These are phyloP conservation scores for Nitzschia sp. DNA, from an alignment of 108 stramenopile genomes.

Conservation along the genomic window DNA sequence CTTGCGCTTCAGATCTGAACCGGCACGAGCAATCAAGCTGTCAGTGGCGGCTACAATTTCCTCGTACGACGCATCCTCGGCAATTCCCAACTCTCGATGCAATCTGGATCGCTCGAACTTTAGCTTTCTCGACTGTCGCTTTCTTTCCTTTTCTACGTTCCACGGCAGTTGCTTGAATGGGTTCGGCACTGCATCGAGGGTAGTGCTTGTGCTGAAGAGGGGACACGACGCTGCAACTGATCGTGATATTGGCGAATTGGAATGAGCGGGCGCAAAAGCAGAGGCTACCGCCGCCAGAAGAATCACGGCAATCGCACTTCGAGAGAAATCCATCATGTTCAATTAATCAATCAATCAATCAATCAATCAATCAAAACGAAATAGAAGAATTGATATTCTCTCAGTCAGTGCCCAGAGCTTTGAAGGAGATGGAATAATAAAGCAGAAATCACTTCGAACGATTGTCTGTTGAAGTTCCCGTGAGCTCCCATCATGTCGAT, in stretches of 20 bases:
- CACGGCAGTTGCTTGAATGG: slow-evolving; percentile 78
- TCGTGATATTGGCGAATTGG: not conserved
- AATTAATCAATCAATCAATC: not conserved
- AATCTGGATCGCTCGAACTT: slow-evolving; percentile 59
- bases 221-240: not conserved
- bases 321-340: not conserved
- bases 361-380: not conserved
- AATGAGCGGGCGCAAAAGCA: not conserved
- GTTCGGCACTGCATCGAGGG: slow-evolving; percentile 44
- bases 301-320: not conserved
- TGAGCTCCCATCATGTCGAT: not conserved
- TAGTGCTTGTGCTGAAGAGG: not conserved
- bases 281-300: slow-evolving; percentile 4
- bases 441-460: no score
- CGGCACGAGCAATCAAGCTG: slow-evolving; percentile 46
- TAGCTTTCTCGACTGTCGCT: slow-evolving; percentile 55
- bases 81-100: slow-evolving; percentile 81
- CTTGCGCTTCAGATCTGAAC: slow-evolving; percentile 67
- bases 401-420: not conserved
- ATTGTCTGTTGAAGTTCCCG: slow-evolving; percentile 5
- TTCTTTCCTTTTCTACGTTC: slow-evolving; percentile 59
- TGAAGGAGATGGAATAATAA: no score
- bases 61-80: slow-evolving; percentile 83
- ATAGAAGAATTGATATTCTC: not conserved
- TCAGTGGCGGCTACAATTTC: slow-evolving; percentile 76